Conservation (phyloP, 1,284 basidiomycete genomes). For the Fistulinella cinereoalba region DNA sequence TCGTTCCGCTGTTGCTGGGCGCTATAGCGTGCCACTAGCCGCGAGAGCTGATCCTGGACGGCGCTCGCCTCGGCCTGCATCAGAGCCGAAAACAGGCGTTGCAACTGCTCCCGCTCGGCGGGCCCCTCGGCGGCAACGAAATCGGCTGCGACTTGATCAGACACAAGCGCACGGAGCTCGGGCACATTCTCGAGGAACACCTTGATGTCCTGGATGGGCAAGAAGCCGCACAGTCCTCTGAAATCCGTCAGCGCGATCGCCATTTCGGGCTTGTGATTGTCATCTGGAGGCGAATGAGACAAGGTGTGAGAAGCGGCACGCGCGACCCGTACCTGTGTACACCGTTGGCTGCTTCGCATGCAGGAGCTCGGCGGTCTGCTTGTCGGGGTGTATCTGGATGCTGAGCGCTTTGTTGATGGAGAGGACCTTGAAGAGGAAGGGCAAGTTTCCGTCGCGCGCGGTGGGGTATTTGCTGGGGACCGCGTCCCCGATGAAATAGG, state of each 20-base stretch:
- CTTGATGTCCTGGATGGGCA: slow-evolving; percentile 73
- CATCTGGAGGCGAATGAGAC: slow-evolving; percentile 44
- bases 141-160: slow-evolving; percentile 45
- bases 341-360: slow-evolving; percentile 76
- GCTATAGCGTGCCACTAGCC: slow-evolving; percentile 65
- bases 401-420: slow-evolving; percentile 93
- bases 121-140: slow-evolving; percentile 51
- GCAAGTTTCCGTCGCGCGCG: slow-evolving; percentile 71
- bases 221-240: slow-evolving; percentile 89
- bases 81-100: slow-evolving; percentile 72
- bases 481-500: slow-evolving; percentile 65
- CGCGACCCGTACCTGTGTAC: slow-evolving; percentile 73
- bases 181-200: slow-evolving; percentile 67
- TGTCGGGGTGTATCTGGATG: slow-evolving; percentile 98
- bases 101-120: slow-evolving; percentile 43
- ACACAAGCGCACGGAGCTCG: slow-evolving; percentile 77
- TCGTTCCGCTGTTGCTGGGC: slow-evolving; percentile 42
- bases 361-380: slow-evolving; percentile 77
- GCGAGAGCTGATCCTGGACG: slow-evolving; percentile 55
- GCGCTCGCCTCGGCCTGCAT: slow-evolving; percentile 68
- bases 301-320: background rate
- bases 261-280: slow-evolving; percentile 98
- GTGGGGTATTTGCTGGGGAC: slow-evolving; percentile 64
- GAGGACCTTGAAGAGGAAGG: slow-evolving; percentile 93
- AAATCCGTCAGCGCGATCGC: slow-evolving; percentile 93